Percentiles rank a stretch among this genome's conserved stretches.
phyloP scores from a whole-genome alignment of 2,329 filamentous ascomycete species.

The Cyphellophora attinorum region DNA sequence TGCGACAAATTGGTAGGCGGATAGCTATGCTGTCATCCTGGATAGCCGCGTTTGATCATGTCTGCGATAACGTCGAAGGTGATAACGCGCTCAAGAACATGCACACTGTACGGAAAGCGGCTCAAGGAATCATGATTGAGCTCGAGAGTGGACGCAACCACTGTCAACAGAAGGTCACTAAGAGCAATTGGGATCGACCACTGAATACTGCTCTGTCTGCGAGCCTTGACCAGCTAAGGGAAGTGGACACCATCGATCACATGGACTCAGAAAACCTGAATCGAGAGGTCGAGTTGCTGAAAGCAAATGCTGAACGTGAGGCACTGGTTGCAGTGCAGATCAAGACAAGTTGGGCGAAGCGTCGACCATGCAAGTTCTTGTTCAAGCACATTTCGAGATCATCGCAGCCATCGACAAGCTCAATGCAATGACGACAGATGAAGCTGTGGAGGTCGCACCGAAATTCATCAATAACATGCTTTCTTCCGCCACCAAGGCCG shows the following conservation, averaged over 20 bases:
- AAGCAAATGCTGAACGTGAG: constrained; percentile 72
- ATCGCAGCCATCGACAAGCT: constrained; percentile 74
- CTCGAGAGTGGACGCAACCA: constrained; percentile 84
- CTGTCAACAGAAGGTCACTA: constrained; percentile 73
- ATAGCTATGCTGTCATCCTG: constrained; percentile 81
- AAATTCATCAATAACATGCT: constrained; percentile 68
- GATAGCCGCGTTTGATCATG: constrained; percentile 81
- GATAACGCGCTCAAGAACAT: constrained; percentile 59
- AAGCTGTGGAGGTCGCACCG: constrained; percentile 73
- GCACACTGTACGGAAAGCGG: constrained; percentile 71
- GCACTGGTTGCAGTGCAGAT: constrained; percentile 63
- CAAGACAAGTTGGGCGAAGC: constrained; percentile 75
- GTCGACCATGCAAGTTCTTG: constrained; percentile 67
- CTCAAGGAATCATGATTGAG: constrained; percentile 78
- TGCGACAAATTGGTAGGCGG: constrained; percentile 72
- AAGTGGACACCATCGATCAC: constrained; percentile 56
- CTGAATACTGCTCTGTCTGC: constrained; percentile 83
- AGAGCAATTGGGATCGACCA: constrained; percentile 75
- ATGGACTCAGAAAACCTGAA: constrained; percentile 63
- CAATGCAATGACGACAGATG: constrained; percentile 69
- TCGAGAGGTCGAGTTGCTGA: constrained; percentile 78
- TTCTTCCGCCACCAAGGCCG: constrained; percentile 62
- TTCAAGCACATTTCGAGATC: constrained; percentile 87
- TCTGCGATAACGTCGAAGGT: constrained; percentile 63
- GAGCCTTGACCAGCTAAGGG: constrained; percentile 66